Evolutionary conservation across 1,139 yeast species (phyloP), one percentile per base, ranked within the genome.

Genomic region (Taphrina communis): DNA sequence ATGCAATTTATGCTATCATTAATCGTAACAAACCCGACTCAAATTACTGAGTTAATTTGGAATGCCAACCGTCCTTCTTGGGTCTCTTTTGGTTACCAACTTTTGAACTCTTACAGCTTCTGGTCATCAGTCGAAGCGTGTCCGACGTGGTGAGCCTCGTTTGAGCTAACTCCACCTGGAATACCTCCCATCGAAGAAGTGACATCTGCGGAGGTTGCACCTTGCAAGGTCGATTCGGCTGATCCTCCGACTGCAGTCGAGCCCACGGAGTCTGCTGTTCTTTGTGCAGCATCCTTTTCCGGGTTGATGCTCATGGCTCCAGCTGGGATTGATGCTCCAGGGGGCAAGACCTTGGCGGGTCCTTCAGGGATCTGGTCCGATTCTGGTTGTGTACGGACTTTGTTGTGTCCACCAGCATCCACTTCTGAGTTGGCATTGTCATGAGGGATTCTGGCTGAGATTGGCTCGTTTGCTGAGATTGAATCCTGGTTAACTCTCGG

Each of bases 161-260:
- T 31, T n/a, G 62, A 58, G 17, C 42, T 25, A 17, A 58, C 62
- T 38, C 62, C 62, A 44, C 62, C 62, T 44, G 52, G 52, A 25
- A 44, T 31, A 14, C 53, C 62, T 44, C 62, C 62, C 39, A 58
- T 58, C 21, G 62, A 58, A 14, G 36, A 14, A 4, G 51, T 31
- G 19, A 58, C 51, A 36, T 58, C 62, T 6, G 52, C 62, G n/a
- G 62, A 58, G 14, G 62, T 58, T 1, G 62, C 62, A 44, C 62
- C 62, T 31, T 58, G 62, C 41, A 58, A 25, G 42, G 62, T 58
- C 62, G 62, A 58, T 21, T 58, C 62, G n/a, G 62, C 62, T 9
- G 62, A 58, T 8, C 53, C 62, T 1, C 53, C 62, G 7, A 58
- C 62, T 14, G 52, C 42, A 14, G 62, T 42, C 14, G 62, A 42